Evolutionary conservation across 495 filamentous ascomycete species (phyloP).

Genomic region (Neurospora sublineolata): DNA sequence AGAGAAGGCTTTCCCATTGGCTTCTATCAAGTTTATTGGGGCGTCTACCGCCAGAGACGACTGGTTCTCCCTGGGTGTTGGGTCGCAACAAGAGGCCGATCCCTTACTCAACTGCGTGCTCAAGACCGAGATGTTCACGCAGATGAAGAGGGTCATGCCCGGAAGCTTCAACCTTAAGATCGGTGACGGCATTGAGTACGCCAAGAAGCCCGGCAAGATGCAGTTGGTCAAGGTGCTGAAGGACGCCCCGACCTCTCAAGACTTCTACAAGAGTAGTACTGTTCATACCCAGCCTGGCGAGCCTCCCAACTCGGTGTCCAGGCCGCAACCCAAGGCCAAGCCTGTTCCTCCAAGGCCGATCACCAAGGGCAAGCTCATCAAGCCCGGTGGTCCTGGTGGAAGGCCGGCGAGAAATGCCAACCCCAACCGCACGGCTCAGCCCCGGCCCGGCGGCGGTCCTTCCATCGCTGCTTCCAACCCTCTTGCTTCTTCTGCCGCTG

Average conservation of each 20-base stretch:
- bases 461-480: slow-evolving; percentile 5
- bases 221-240: slow-evolving; percentile 78
- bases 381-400: slow-evolving; percentile 76
- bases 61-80: slow-evolving; percentile 89
- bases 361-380: slow-evolving; percentile 78
- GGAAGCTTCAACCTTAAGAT: slow-evolving; percentile 76
- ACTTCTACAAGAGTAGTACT: slow-evolving; percentile 86
- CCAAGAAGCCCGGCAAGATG: slow-evolving; percentile 95
- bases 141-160: slow-evolving; percentile 62
- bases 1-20: slow-evolving; percentile 71
- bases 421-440: slow-evolving; percentile 38
- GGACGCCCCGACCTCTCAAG: slow-evolving; percentile 62
- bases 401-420: slow-evolving; percentile 56
- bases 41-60: slow-evolving; percentile 76
- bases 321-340: slow-evolving; percentile 74
- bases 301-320: slow-evolving; percentile 69
- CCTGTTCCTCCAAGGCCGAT: slow-evolving; percentile 79
- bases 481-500: slow-evolving; percentile 11
- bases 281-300: slow-evolving; percentile 83
- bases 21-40: slow-evolving; percentile 76
- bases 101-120: slow-evolving; percentile 84
- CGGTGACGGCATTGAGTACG: slow-evolving; percentile 76
- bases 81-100: slow-evolving; percentile 81
- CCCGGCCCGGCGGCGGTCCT: slow-evolving; percentile 21
- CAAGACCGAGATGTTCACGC: slow-evolving; percentile 96